Base-by-base conservation (phyloP, 2,329 filamentous ascomycete genomes). In the Botrytis paeoniae region DNA sequence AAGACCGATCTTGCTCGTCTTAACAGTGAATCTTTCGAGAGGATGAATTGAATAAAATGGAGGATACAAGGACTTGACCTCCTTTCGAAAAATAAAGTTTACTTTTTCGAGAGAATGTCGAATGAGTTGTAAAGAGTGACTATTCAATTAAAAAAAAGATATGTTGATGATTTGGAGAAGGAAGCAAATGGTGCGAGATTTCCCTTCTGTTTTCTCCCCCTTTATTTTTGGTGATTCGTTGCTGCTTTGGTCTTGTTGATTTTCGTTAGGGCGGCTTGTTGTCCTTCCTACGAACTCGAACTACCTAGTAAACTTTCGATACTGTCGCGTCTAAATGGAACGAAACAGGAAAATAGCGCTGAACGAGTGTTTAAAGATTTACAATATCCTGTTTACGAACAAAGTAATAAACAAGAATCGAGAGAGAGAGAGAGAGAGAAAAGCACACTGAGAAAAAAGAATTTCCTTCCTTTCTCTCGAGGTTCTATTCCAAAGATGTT, bases 121-220 rank as follows among this genome's bases (percentile, higher is more conserved):
- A 69, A 41, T 32, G 32, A 41, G 43, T n/a, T 60, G 62, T 72
- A 72, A 72, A 69, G 70, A 72, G 63, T 68, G 70, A 72, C 54
- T 63, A 16, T 71, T 54, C 63, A 48, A 68, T 72, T 72, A 69
- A 39, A 68, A 29, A 48, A 62, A 70, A 45, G 60, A n/a, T 39
- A 61, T 29, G 37, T 71, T 71, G 60, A 43, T 41, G 70, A 25
- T 25, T 48, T 63, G 48, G 43, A 70, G 57, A 69, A 66, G 57
- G 69, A 71, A 65, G 69, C 60, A 48, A 43, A 64, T 65, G 69
- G 10, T 54, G n/a, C 25, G 16, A 35, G 41, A 51, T 63, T 61
- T 60, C 32, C 41, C 29, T 57, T 32, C n/a, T 57, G n/a, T 18
- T 43, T 43, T 43, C 35, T 35, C 22, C 64, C 51, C 43, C 29